Base-by-base conservation (phyloP, 1,284 basidiomycete species). In the Leccinum solheimii region DNA sequence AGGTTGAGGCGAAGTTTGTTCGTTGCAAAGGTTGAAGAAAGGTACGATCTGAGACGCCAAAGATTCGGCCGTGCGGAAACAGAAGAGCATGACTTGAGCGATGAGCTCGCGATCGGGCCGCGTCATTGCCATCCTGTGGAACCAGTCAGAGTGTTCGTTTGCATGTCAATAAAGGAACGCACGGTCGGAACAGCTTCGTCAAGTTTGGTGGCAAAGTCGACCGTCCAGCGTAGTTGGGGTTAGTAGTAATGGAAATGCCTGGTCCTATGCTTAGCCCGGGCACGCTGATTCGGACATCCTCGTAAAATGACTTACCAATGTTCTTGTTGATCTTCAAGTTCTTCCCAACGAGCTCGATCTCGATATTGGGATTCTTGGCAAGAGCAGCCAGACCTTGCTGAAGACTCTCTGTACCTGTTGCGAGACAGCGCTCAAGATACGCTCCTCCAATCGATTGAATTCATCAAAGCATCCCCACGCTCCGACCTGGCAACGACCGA, bases 381-480 rank as follows among this genome's bases (percentile, higher is more conserved):
- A 94, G 80, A 3, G 88, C 80, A 6, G 88, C 91, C 13, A 99
- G 82, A 68, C 97, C 97, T 72, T 98, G 95, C 74, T 99, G 97
- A 64, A 99, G 99, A 65, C 88, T 96, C 88, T 96, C 77, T 99
- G 97, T 11, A 99, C 95, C 79, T 99, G 97, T 73, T 99, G 97
- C 45, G 97, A 99, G 9, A 99, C 97, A 14, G 97, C 97, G 72
- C 93, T 96, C 54, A 99, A 82, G 74, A 99, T 99, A 57, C 97
- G 88, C 77, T 99, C 98, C 75, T 99, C 97, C 50, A 99, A 83
- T 72, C 97, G 91, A 76, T 99, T 99, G 80, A 97, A 97, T 78
- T 97, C 94, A 75, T 98, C 95, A 77, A 98, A 98, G 75, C 96
- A 98, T 27, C 96, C 96, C 96, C 98, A 99, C 0, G 97, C 97